A percentile compares a stretch with the other conserved stretches of the same genome.
phyloP scores from a whole-genome alignment of 768 basidiomycete genomes.

The Thelephora aurantiotincta region DNA sequence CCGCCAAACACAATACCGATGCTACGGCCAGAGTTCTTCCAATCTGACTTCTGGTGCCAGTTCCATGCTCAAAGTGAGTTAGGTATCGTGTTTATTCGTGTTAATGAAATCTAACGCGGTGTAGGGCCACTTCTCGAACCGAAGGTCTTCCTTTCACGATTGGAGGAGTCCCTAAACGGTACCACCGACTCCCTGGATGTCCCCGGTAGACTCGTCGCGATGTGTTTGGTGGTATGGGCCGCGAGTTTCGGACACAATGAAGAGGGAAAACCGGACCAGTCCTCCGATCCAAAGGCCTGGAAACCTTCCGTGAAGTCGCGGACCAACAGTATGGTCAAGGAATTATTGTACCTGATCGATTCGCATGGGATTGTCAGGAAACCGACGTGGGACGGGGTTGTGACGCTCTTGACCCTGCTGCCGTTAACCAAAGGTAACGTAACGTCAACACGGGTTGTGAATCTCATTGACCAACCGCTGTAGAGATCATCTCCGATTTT shows the following conservation, averaged over 20 bases:
- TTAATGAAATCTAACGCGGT: conserved; percentile 3
- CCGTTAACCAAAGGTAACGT: conserved; percentile 80
- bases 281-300: no score
- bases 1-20: conserved; percentile 49
- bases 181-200: conserved; percentile 39
- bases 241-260: conserved; percentile 82
- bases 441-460: no score
- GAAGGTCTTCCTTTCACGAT: conserved; percentile 61
- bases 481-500: no score
- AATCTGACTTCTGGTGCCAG: conserved; percentile 71
- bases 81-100: no score
- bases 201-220: conserved; percentile 64
- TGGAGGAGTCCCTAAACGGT: conserved; percentile 49
- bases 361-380: conserved; percentile 62
- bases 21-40: conserved; percentile 67
- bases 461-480: no score
- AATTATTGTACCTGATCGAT: conserved; percentile 73
- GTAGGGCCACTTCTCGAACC: conserved; percentile 80
- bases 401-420: conserved; percentile 60
- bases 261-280: conserved; percentile 37
- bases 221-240: conserved; percentile 80
- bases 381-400: conserved; percentile 79
- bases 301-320: no score
- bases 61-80: conserved; percentile 72
- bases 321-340: conserved; percentile 56